A percentile compares a stretch with the other conserved stretches of the same genome.
phyloP scores from a whole-genome alignment of 352 stramenopile genomes.

The Pythium apleroticum region DNA sequence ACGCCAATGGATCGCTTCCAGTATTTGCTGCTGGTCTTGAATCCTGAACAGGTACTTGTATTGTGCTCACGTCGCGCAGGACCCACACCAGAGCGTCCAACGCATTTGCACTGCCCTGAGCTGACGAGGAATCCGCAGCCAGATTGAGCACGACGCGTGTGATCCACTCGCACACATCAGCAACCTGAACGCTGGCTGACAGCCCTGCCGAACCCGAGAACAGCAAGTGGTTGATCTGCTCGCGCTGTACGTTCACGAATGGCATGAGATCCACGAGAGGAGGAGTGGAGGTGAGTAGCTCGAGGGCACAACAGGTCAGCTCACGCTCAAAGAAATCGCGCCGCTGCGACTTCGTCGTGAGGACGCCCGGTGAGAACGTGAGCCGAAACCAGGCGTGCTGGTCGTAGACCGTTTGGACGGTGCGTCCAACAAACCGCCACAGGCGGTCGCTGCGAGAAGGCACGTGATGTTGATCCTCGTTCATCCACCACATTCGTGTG shows the following conservation, averaged over 20 bases:
- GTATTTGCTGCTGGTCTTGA: not conserved
- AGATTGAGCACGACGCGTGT: not conserved
- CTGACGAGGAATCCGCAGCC: not conserved
- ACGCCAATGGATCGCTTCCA: not conserved
- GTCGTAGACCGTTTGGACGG: conserved; percentile 2
- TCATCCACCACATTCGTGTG: conserved; percentile 18
- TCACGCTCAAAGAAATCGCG: conserved; percentile 14
- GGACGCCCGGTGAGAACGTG: conserved; percentile 18
- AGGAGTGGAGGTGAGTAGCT: not conserved
- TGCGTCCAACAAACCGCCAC: conserved; percentile 7
- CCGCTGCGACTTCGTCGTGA: conserved; percentile 13
- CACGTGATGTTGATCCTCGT: not conserved
- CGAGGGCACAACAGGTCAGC: conserved; percentile 10
- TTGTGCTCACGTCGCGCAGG: not conserved
- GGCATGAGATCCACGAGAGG: conserved; percentile 5
- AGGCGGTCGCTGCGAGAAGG: not conserved
- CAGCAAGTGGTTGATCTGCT: conserved; percentile 15
- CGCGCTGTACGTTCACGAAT: conserved; percentile 9
- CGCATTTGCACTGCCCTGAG: not conserved
- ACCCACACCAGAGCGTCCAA: conserved; percentile 14
- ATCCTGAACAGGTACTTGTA: not conserved
- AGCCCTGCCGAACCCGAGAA: conserved; percentile 5
- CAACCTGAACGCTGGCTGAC: not conserved
- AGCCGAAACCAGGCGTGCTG: conserved; percentile 18
- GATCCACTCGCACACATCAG: conserved; percentile 21